These are phyloP conservation scores for Gonapodya sp. DNA, from an alignment of 192 early-diverging fungal genomes.

Conservation along the genomic window DNA sequence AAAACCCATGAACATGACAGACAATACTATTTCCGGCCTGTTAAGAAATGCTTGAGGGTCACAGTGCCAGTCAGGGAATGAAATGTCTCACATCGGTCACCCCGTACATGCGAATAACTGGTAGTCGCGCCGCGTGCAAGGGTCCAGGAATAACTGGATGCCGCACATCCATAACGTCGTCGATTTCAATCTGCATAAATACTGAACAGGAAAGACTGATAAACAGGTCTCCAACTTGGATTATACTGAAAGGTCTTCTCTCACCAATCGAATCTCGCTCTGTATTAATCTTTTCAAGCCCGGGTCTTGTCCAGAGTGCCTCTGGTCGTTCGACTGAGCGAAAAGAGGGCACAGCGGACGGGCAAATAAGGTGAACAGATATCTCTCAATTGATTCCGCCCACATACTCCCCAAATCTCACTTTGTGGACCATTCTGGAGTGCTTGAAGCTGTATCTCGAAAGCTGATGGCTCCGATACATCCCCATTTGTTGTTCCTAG, in stretches of 20 bases:
- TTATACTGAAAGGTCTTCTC: too few species aligned
- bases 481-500: neutral
- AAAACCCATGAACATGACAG: conserved; percentile 83
- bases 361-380: too few species aligned
- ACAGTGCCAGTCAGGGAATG: neutral
- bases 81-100: conserved; percentile 56
- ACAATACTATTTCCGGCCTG: conserved; percentile 78
- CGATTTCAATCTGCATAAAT: conserved; percentile 94
- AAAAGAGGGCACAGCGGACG: neutral
- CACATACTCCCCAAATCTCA: neutral
- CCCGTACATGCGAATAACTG: conserved; percentile 74
- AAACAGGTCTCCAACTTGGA: too few species aligned
- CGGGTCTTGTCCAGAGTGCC: neutral
- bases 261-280: neutral
- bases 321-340: neutral
- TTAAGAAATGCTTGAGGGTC: neutral
- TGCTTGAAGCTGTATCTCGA: conserved; percentile 13
- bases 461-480: conserved; percentile 6
- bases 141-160: conserved; percentile 7
- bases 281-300: neutral
- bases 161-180: conserved; percentile 57
- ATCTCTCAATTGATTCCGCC: neutral
- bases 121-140: conserved; percentile 24
- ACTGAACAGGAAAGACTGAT: conserved; percentile 36
- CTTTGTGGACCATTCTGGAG: conserved; percentile 3